Evolutionary conservation across 2,329 filamentous ascomycete genomes (phyloP), one percentile per base, ranked within the genome.

Genomic region (Dothiorella sarmentorum): DNA sequence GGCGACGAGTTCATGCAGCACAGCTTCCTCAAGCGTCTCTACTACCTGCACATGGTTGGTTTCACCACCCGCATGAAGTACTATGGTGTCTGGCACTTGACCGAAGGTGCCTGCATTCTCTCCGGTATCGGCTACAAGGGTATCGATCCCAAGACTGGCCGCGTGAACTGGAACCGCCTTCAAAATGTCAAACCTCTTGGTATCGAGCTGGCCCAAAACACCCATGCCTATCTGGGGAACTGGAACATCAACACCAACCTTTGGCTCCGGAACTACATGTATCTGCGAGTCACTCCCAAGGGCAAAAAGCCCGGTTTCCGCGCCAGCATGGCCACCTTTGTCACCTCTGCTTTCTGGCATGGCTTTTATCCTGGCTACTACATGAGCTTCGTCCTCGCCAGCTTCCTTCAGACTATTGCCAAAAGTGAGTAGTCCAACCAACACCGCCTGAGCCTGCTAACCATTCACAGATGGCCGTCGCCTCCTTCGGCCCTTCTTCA

Each of bases 241-340:
- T 99, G 94, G 94, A 99, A 99, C 73, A 96, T 97, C 78, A 97
- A 97, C 75, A 99, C 94, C 11, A 99, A 97, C 73, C 85, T 90
- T 68, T 99, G 94, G 94, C 78, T 99, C 61, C 85, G 92, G 45
- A 96, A 97, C 73, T 99, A 97, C 70, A 82, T 99, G 65, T 99
- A 97, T 70, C 81, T 99, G 47, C 87, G 94, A 22, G 94, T 99
- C 3, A 99, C 94, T 0, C 94, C 94, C 0, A 89, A 89, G 66
- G 94, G 94, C 56, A 94, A 91, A 80, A 99, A 97, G 73, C 94
- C 94, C 9, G 94, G 94, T 1, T 99, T 99, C 78, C 83, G 92
- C 60, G 94, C 94, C 52, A 97, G 89, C 68, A 78, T 99, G 78
- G 91, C 91, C 31, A 99, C 94, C 0, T 99, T 99, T 71, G 84